Base-by-base conservation (phyloP, 768 basidiomycete genomes). In the Agrocybe pediades region DNA sequence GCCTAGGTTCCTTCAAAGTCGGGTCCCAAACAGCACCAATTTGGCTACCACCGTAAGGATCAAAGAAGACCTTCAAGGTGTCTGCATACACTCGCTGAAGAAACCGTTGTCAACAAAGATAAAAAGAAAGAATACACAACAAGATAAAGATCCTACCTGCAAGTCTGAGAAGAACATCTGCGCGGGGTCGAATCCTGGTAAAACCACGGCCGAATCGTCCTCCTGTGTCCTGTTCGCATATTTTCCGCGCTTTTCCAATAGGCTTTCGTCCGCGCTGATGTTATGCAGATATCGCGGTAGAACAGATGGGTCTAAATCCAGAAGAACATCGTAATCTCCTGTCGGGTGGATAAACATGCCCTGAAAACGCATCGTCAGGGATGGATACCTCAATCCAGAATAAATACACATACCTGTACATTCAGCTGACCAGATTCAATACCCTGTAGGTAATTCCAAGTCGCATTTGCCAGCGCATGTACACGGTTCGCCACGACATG, bases 11-110 rank as follows among this genome's bases (percentile, higher is more conserved):
- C 51, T 79, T 80, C 27, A 92, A 70, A 13, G 75, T 76, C 6
- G 92, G 88, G 62, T 95, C 90, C 92, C 94, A 98, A 1, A 97
- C 86, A 0, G 80, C 86, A 6, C 92, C 95, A 47, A 95, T 87
- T 27, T 75, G 74, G 52, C 82, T 75, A 0, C 95, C 93, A 11
- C 97, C 97, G 27, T 85, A 78, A 0, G 82, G 74, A 59, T 98
- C 95, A 61, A 84, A 83, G 76, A 98, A 99, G 33, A 96, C 77
- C 53, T 90, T 82, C 58, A 91, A 80, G 0, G 87, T 87, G 56
- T 92, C 87, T 1, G 82, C 75, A 64, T 92, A 95, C 4, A 85
- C 71, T 17, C 80, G 77, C 90, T 95, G 54, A n/a, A 20, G n/a
- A 26, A 13, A 13, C 29, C 17, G 44, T 33, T 30, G 51, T 55